A percentile compares a stretch with the other conserved stretches of the same genome.
Conservation (phyloP, 768 basidiomycete genomes). For the Neoboletus subvelutipes region DNA sequence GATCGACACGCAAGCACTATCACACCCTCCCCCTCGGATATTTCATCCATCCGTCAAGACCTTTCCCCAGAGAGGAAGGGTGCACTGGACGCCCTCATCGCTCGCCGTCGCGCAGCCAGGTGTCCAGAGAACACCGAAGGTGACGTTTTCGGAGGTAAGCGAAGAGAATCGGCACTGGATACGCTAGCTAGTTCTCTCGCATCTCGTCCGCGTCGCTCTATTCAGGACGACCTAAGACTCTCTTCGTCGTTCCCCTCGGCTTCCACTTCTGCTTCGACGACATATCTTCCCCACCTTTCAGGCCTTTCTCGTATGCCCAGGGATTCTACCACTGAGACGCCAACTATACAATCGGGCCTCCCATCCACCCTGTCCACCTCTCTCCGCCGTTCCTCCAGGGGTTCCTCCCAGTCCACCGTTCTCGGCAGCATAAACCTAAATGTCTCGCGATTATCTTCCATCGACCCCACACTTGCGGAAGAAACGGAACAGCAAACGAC, state of each 20-base stretch:
- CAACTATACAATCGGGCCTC: slow-evolving; percentile 14
- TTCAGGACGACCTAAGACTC: slow-evolving; percentile 10
- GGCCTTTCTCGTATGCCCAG: slow-evolving; percentile 8
- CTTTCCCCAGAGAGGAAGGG: slow-evolving; percentile 26
- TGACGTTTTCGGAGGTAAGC: slow-evolving; percentile 27
- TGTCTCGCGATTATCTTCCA: slow-evolving; percentile 21
- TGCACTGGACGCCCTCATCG: slow-evolving; percentile 41
- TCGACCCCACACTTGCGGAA: slow-evolving; percentile 15
- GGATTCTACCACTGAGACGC: slow-evolving; percentile 16
- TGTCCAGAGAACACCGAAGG: slow-evolving; percentile 10
- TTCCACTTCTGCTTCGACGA: slow-evolving; percentile 19
- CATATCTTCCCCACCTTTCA: slow-evolving; percentile 16
- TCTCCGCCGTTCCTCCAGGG: slow-evolving; percentile 23
- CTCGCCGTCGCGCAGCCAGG: slow-evolving; percentile 23
- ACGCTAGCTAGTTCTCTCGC: slow-evolving; percentile 21
- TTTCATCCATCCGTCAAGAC: slow-evolving; percentile 28
- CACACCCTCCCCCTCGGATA: slow-evolving; percentile 33
- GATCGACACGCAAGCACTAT: slow-evolving; percentile 16
- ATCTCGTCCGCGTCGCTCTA: slow-evolving; percentile 24
- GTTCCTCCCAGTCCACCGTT: slow-evolving; percentile 24
- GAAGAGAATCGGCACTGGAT: slow-evolving; percentile 17
- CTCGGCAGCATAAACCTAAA: slow-evolving; percentile 29
- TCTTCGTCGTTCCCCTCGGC: slow-evolving; percentile 21
- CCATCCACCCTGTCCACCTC: slow-evolving; percentile 19
- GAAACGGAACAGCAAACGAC: slow-evolving; percentile 10